Percentiles rank a stretch among this genome's conserved stretches.
These are phyloP conservation scores for Metschnikowia shivogae DNA, from an alignment of 805 yeast species.

Conservation along the genomic window DNA sequence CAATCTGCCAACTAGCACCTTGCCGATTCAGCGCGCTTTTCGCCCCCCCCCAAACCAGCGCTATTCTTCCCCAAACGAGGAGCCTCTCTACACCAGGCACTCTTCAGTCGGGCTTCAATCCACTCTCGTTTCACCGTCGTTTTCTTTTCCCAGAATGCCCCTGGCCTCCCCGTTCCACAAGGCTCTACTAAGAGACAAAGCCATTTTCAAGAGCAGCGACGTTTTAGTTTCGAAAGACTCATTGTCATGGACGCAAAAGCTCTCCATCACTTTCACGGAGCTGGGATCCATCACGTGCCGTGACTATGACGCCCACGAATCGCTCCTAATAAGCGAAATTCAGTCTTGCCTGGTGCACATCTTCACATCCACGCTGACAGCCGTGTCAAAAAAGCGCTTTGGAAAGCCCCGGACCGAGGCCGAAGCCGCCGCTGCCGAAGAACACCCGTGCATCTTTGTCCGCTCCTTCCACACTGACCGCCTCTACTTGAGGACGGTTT, in stretches of 20 bases:
- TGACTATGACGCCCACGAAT: constrained; percentile 28
- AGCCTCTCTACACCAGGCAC: not conserved
- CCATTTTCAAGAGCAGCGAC: constrained; percentile 29
- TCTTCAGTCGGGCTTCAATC: not conserved
- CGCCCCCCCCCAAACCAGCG: not conserved
- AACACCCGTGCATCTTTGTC: constrained; percentile 40
- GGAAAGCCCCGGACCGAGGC: constrained; percentile 4
- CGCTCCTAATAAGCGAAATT: constrained; percentile 29
- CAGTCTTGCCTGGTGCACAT: constrained; percentile 41
- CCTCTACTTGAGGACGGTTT: constrained; percentile 34
- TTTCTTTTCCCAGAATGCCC: constrained; percentile 13
- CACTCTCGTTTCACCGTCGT: not conserved
- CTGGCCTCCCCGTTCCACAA: constrained; percentile 26
- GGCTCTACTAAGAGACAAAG: constrained; percentile 31
- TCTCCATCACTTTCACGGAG: constrained; percentile 27
- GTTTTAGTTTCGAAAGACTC: constrained; percentile 37
- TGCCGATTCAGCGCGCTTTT: not conserved
- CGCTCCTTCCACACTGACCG: constrained; percentile 37
- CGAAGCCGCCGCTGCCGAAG: constrained; percentile 12
- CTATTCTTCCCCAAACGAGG: not conserved
- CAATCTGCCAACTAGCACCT: not conserved
- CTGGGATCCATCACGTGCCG: constrained; percentile 33
- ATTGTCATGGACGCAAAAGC: constrained; percentile 31
- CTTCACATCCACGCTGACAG: constrained; percentile 20
- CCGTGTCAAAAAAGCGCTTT: constrained; percentile 5